A percentile compares a stretch with the other conserved stretches of the same genome.
These are phyloP conservation scores for Rhodotorula taiwanensis DNA, from an alignment of 768 basidiomycete genomes.

Conservation along the genomic window DNA sequence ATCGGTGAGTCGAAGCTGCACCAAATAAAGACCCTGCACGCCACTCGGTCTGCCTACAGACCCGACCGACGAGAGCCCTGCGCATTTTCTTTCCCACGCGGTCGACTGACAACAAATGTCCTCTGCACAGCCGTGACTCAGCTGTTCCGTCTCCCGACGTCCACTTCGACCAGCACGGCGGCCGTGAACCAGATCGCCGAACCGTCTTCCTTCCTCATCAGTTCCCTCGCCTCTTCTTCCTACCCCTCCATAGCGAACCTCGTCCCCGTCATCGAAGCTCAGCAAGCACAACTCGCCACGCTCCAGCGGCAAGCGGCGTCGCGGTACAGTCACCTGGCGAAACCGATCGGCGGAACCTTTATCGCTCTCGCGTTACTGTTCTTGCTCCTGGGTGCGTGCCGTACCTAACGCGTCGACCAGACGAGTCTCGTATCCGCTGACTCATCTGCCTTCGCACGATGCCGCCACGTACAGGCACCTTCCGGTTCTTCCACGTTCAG, in stretches of 20 bases:
- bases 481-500: conserved; percentile 26
- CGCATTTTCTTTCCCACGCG: too few species aligned
- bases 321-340: conserved; percentile 20
- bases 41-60: too few species aligned
- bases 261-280: conserved; percentile 9
- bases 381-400: conserved; percentile 15
- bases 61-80: too few species aligned
- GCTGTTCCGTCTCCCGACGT: conserved; percentile 25
- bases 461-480: background rate
- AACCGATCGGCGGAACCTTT: conserved; percentile 30
- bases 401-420: too few species aligned
- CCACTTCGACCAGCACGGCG: conserved; percentile 1
- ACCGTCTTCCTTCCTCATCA: background rate
- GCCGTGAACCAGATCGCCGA: too few species aligned
- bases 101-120: too few species aligned
- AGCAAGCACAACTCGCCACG: conserved; percentile 1
- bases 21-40: too few species aligned
- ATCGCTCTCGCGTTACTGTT: conserved; percentile 25
- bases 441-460: background rate
- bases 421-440: too few species aligned
- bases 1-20: conserved; percentile 12
- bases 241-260: conserved; percentile 6
- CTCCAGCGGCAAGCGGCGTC: background rate
- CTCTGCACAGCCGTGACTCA: conserved; percentile 27
- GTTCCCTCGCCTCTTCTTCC: background rate